Evolutionary conservation across 2,329 filamentous ascomycete genomes (phyloP), one percentile per base, ranked within the genome.

Genomic region (Beauveria scarabaeidicola): DNA sequence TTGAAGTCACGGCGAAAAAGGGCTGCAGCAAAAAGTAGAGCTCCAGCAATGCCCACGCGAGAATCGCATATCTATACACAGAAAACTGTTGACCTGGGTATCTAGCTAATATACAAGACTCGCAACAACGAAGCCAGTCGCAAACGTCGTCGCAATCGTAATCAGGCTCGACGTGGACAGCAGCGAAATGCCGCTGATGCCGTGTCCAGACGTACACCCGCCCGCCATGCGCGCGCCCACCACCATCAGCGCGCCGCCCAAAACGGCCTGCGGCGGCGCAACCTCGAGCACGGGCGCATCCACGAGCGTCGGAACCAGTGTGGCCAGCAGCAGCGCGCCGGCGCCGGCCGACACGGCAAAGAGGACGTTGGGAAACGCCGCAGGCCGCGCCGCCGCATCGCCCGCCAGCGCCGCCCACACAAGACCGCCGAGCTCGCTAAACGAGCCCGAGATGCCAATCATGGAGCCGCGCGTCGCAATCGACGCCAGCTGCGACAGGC

Each of bases 151-250:
- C 3, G 70, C 78, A 25, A 87, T 82, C 0, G 83, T 85, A 13
- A 88, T 69, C 59, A 87, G 75, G 66, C 86, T 88, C 10, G 84
- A 81, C 4, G 81, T 71, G 0, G 81, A 84, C 54, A 88, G 73
- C 61, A 85, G 73, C n/a, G 82, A 81, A 66, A 88, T 78, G 0
- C 86, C 86, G 61, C 82, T 87, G 63, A 89, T 84, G 0, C 86
- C 86, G 68, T 89, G 86, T 0, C 86, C 86, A 5, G 83, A 86
- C 0, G 86, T 87, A 63, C 86, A 89, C 0, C 86, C 86, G 1
- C 84, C 85, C 0, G 82, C 85, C 58, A 88, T 67, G 52, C 85
- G 78, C 1, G 84, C 77, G 1, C 86, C 86, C 9, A 88, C 67
- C 0, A 79, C 77, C 73, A 88, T 81, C 15, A 80, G 61, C 3